phyloP scores from a whole-genome alignment of 2,329 filamentous ascomycete species.

The Periglandula ipomoeae region DNA sequence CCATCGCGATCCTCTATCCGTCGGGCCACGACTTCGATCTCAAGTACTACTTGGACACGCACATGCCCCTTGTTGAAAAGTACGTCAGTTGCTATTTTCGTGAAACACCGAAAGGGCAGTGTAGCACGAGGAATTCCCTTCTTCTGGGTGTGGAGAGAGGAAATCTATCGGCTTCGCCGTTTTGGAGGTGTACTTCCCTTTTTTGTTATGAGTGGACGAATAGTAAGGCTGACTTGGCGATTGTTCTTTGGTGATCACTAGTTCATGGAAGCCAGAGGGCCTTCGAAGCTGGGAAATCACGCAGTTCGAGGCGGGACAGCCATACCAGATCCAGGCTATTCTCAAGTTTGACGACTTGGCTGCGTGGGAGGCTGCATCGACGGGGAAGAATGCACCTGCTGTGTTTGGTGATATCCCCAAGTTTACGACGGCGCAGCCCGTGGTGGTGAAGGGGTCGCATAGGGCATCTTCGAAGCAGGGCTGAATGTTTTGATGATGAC shows the following conservation, averaged over 20 bases:
- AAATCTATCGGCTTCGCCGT: not conserved
- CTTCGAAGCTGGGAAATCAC: conserved; percentile 15
- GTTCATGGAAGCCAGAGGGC: conserved; percentile 13
- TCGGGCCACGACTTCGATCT: conserved; percentile 17
- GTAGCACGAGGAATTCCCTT: conserved; percentile 3
- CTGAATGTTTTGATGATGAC: not conserved
- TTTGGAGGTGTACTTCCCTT: not conserved
- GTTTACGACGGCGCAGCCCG: conserved; percentile 13
- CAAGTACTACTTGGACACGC: conserved; percentile 17
- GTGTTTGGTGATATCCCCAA: conserved; percentile 18
- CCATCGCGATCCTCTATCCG: conserved; percentile 17
- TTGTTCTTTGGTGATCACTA: conserved; percentile 4
- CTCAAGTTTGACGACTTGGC: conserved; percentile 16
- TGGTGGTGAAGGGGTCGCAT: conserved; percentile 14
- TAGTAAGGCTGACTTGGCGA: not conserved
- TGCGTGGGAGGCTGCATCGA: conserved; percentile 10
- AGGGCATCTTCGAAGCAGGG: not conserved
- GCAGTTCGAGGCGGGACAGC: conserved; percentile 11
- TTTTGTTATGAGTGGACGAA: not conserved
- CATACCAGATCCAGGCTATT: conserved; percentile 16
- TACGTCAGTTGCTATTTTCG: conserved; percentile 4
- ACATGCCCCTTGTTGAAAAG: conserved; percentile 17
- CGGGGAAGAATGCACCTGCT: conserved; percentile 1
- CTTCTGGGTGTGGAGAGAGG: not conserved
- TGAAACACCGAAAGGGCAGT: too few species aligned